Evolutionary conservation across 768 basidiomycete genomes (phyloP).

Genomic region (Mycena venus): DNA sequence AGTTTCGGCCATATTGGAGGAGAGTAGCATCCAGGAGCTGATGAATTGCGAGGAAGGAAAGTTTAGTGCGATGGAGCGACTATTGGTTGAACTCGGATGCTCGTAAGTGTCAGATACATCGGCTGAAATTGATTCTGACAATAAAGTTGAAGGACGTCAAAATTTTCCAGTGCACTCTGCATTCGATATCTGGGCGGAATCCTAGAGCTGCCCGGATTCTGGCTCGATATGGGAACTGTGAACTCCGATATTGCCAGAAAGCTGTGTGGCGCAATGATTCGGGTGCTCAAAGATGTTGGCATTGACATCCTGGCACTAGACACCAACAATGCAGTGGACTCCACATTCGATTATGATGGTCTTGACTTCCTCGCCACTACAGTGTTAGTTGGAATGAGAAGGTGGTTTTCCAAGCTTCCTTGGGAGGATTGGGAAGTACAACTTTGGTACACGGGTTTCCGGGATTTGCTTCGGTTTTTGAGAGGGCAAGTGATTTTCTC

Average conservation of each 20-base stretch:
- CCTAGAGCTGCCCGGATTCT: neutral
- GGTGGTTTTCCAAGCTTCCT: neutral
- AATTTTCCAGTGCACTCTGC: neutral
- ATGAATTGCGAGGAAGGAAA: neutral
- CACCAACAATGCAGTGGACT: neutral
- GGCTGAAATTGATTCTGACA: no score
- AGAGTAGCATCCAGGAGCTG: neutral
- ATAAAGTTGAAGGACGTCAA: no score
- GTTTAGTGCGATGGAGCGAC: neutral
- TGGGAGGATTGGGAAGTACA: neutral
- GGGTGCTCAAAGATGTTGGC: neutral
- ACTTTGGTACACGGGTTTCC: neutral
- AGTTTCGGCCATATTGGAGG: neutral
- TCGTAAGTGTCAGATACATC: no score
- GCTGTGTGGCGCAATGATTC: neutral
- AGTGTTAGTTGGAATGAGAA: neutral
- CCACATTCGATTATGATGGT: conserved; percentile 5
- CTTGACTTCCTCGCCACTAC: neutral
- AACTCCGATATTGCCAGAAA: neutral
- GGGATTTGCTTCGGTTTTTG: neutral
- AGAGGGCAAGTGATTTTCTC: neutral
- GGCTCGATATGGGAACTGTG: neutral
- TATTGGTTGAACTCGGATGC: neutral
- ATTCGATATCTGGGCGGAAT: neutral
- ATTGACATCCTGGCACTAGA: neutral